Evolutionary conservation across 116 monocot species (phyloP), one percentile per base, ranked within the genome.

Genomic region (Cymodocea nodosa): DNA sequence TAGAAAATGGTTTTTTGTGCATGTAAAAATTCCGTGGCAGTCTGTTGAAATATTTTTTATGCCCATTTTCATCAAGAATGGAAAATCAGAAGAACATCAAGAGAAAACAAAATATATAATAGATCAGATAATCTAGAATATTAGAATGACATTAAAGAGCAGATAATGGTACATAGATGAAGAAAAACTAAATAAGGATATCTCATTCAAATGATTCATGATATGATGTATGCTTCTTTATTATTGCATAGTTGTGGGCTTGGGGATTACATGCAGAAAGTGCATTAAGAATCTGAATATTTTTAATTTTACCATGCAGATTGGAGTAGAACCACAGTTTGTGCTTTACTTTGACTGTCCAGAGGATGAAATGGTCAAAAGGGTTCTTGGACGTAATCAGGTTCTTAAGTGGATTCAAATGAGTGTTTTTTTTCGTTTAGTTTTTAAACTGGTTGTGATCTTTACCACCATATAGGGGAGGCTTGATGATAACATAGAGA

Each of bases 401-500:
- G 88, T 88, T 51, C 30, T 19, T 34, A 35, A 25, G 5, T 40
- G 15, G 37, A 36, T 16, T 35, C 5, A 34, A 36, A 8, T n/a
- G n/a, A 35, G 16, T 37, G 18, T 0, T 54, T 2, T 15, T 54
- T 54, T n/a, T 15, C 11, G 11, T 50, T 23, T 64, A 20, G 52
- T 25, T 53, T 35, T 25, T 37, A 60, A 52, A 35, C 40, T 69
- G 63, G 15, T 68, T 64, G 9, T 15, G 12, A 5, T 2, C 22
- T 8, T 35, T 60, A 15, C 9, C 2, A 35, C 35, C 19, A 56
- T 35, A 69, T 67, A 95, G 94, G 94, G 90, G 35, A 82, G 94
- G 70, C 77, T 87, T 50, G 94, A 95, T 85, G 94, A 95, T 73
- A 95, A 94, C 54, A 79, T 90, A 25, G 90, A 87, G 57, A 90